Conservation (phyloP, 306 rosid genomes). For the Cicer chorassanicum region DNA sequence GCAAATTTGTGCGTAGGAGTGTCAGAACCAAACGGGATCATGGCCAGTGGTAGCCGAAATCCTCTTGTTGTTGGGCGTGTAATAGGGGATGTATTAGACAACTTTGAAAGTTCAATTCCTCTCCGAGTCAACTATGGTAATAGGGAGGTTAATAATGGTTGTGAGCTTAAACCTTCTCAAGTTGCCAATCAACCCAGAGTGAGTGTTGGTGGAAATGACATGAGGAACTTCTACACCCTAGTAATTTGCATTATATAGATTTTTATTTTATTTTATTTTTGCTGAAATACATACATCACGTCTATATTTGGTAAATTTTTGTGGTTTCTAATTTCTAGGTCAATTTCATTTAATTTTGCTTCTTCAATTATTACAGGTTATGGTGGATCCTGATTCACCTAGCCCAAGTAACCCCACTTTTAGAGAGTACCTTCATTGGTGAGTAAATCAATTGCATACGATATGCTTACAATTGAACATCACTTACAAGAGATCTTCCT, state of each 20-base stretch:
- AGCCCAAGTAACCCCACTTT: constrained; percentile 51
- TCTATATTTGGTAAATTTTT: neutral
- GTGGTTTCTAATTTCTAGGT: neutral
- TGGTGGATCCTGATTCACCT: constrained; percentile 56
- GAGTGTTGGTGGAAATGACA: constrained; percentile 52
- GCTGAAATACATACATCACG: neutral
- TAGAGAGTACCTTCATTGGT: constrained; percentile 58
- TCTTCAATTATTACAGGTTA: constrained; percentile 22
- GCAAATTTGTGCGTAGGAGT: neutral
- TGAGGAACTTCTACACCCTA: constrained; percentile 48
- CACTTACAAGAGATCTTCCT: neutral
- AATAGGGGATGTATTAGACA: constrained; percentile 52
- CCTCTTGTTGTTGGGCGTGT: constrained; percentile 54
- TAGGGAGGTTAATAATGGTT: constrained; percentile 48
- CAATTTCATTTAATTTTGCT: neutral
- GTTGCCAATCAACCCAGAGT: constrained; percentile 47
- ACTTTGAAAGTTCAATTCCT: constrained; percentile 41
- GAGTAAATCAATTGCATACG: neutral
- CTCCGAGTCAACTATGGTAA: constrained; percentile 38
- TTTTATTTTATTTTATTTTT: neutral
- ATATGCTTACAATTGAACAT: neutral
- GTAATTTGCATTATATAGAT: constrained; percentile 31
- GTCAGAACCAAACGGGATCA: neutral
- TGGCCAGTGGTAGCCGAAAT: constrained; percentile 41
- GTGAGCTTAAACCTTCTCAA: constrained; percentile 51